Evolutionary conservation across 1,139 yeast species (phyloP).

Genomic region (Debaryomyces subglobosus): DNA sequence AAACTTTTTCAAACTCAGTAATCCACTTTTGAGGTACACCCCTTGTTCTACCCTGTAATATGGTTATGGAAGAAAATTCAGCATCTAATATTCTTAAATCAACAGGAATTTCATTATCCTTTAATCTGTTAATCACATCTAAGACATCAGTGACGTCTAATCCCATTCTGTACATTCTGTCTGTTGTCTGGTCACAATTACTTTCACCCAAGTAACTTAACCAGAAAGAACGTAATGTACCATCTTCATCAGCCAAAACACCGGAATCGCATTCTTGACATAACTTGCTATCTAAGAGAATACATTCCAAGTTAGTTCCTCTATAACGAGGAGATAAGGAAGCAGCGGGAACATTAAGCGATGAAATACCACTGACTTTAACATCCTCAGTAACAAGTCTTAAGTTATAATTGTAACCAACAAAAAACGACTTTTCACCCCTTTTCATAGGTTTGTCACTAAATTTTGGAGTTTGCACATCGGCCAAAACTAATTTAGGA

Average conservation of each 20-base stretch:
- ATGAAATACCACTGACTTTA: constrained; percentile 72
- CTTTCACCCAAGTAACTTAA: constrained; percentile 77
- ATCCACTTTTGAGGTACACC: constrained; percentile 91
- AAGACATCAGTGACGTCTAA: constrained; percentile 69
- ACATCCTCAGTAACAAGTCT: constrained; percentile 78
- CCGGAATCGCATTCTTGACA: constrained; percentile 83
- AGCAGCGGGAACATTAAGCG: constrained; percentile 74
- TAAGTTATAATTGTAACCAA: constrained; percentile 76
- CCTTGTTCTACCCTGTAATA: constrained; percentile 77
- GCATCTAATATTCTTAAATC: constrained; percentile 72
- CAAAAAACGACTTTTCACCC: constrained; percentile 74
- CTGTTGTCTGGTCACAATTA: constrained; percentile 47
- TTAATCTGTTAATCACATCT: constrained; percentile 58
- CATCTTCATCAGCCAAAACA: constrained; percentile 74
- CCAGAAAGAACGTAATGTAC: constrained; percentile 84
- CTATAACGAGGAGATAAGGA: constrained; percentile 76
- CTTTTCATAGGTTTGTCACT: constrained; percentile 61
- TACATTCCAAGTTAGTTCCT: constrained; percentile 80
- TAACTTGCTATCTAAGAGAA: constrained; percentile 72
- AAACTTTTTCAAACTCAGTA: constrained; percentile 58
- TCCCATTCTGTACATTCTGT: constrained; percentile 76
- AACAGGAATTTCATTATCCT: constrained; percentile 54
- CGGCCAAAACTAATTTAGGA: constrained; percentile 56
- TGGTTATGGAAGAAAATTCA: constrained; percentile 70
- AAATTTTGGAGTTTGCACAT: constrained; percentile 62